Evolutionary conservation across 768 basidiomycete species (phyloP), one percentile per base, ranked within the genome.

Genomic region (Amyloporia xantha): DNA sequence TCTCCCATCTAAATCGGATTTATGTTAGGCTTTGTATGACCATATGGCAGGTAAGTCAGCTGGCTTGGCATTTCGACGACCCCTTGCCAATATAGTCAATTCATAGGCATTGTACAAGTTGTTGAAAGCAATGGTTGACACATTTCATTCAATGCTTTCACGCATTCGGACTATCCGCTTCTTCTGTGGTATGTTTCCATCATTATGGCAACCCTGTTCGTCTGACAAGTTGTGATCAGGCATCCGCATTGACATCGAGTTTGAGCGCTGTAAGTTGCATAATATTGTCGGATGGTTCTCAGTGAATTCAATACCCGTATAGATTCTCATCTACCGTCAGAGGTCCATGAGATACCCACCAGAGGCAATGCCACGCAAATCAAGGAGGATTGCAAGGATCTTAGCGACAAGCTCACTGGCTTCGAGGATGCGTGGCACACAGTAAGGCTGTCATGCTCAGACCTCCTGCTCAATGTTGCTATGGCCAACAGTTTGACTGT

Each of bases 381-480:
- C 19, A 52, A 48, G 36, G 52, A 48, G 9, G 54, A 63, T 36
- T 53, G 52, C 48, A 51, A 52, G 27, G 54, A 57, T n/a, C 56
- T 63, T 28, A 39, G 13, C 6, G 47, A 55, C 25, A 51, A 53
- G 44, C 59, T 63, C 17, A 52, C 41, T 19, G 57, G 53, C 13
- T 63, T 63, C 41, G 59, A 63, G 53, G 58, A 58, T 23, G 62
- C 60, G n/a, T 63, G 62, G 62, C 59, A 63, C 41, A 45, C 58
- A 44, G 56, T 60, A 3, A 49, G 55, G 17, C 50, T 63, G 15
- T 54, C 54, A 6, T 61, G 62, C 48, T 44, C 47, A 1, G 49
- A 47, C 25, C 52, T 63, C 19, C 48, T 50, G n/a, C 47, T 55
- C 35, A 58, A 56, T 46, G 49, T 63, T 17, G 55, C 57, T 20